Evolutionary conservation across 495 filamentous ascomycete species (phyloP).

Genomic region (Gamarada debralockiae): DNA sequence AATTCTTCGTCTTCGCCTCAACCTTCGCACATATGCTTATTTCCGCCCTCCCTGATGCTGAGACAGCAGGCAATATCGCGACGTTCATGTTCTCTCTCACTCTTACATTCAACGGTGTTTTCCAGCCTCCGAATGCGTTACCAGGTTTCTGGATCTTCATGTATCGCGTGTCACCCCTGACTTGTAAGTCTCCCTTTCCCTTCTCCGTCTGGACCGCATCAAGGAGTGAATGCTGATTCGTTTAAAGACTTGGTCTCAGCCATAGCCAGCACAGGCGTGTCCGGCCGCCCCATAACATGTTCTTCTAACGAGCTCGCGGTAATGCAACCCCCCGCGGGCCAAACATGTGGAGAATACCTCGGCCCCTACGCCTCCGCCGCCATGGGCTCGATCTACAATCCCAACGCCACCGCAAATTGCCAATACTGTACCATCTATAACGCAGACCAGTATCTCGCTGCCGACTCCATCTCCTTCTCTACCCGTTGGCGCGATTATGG

Average conservation of each 20-base stretch:
- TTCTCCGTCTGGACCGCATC: neutral
- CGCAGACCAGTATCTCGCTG: slow-evolving; percentile 62
- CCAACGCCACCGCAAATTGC: slow-evolving; percentile 50
- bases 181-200: slow-evolving; percentile 31
- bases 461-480: slow-evolving; percentile 45
- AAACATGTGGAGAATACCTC: slow-evolving; percentile 57
- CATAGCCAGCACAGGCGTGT: slow-evolving; percentile 44
- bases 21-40: slow-evolving; percentile 58
- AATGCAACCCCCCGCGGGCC: slow-evolving; percentile 49
- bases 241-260: slow-evolving; percentile 48
- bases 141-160: slow-evolving; percentile 84
- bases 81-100: slow-evolving; percentile 57
- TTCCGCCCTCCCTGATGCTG: slow-evolving; percentile 45
- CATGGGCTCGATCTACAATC: slow-evolving; percentile 54
- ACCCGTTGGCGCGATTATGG: slow-evolving; percentile 33
- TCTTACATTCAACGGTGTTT: slow-evolving; percentile 65
- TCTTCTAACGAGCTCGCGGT: slow-evolving; percentile 55
- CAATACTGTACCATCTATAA: slow-evolving; percentile 52
- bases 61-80: slow-evolving; percentile 53
- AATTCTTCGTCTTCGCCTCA: slow-evolving; percentile 57
- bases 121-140: slow-evolving; percentile 56
- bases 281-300: slow-evolving; percentile 48
- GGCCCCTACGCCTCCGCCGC: slow-evolving; percentile 36
- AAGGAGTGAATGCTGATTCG: too few relatives aligned
- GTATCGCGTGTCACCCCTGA: slow-evolving; percentile 74